Evolutionary conservation across 2,329 filamentous ascomycete species (phyloP).

Genomic region (Chaetomium olivaceum): DNA sequence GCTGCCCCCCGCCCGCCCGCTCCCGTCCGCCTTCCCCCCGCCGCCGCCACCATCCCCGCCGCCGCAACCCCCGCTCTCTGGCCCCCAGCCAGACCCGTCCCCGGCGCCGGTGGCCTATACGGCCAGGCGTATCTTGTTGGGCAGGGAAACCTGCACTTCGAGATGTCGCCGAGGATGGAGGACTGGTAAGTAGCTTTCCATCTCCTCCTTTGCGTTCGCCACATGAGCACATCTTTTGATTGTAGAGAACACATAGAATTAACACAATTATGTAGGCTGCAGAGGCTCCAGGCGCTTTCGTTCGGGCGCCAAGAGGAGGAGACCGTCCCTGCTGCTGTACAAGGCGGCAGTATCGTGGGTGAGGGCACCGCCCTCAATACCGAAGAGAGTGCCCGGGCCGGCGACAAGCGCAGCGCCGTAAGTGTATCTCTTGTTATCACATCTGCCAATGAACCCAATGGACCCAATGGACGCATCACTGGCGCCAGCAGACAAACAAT

Average conservation of each 20-base stretch:
- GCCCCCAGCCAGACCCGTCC: neutral
- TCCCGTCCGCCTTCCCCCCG: neutral
- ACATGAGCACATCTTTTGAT: neutral
- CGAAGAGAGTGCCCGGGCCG: conserved; percentile 1
- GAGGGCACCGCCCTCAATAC: neutral
- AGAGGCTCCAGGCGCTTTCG: conserved; percentile 14
- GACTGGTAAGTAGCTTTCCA: conserved; percentile 3
- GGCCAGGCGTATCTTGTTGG: conserved; percentile 12
- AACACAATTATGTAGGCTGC: neutral
- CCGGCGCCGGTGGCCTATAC: conserved; percentile 1
- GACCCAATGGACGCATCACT: neutral
- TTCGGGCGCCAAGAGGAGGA: conserved; percentile 12
- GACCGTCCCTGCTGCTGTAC: neutral
- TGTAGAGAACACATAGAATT: neutral
- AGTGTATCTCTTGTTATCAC: neutral
- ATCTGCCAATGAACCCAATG: neutral
- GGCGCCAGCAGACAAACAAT: neutral
- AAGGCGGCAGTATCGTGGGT: neutral
- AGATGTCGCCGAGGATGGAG: conserved; percentile 13
- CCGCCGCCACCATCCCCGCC: neutral
- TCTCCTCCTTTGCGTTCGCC: neutral
- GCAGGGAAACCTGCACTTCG: conserved; percentile 1
- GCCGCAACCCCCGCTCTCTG: neutral
- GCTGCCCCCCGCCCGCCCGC: neutral
- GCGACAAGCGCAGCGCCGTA: conserved; percentile 14